A percentile compares a stretch with the other conserved stretches of the same genome.
Conservation (phyloP, 140 eudicot genomes). For the Ambrosia hybrid region DNA sequence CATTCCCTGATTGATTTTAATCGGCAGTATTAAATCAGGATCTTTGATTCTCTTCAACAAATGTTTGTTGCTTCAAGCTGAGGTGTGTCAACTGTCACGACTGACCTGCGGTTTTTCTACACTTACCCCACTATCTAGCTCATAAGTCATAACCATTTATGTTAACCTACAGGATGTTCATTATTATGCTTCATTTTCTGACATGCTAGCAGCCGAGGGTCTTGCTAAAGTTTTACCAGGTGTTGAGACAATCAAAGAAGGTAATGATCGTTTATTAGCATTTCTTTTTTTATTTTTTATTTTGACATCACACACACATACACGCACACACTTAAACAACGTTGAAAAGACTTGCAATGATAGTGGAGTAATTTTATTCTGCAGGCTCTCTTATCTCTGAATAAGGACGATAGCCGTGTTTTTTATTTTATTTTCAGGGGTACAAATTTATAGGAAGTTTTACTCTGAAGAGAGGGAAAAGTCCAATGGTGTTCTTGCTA, state of each 20-base stretch:
- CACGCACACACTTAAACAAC: not conserved
- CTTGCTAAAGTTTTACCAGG: constrained; percentile 80
- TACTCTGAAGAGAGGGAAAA: constrained; percentile 80
- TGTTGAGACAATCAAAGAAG: constrained; percentile 67
- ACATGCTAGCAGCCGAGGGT: constrained; percentile 78
- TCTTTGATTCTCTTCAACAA: constrained; percentile 77
- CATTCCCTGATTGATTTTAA: constrained; percentile 11
- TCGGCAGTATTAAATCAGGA: constrained; percentile 63
- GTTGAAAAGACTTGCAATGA: not conserved
- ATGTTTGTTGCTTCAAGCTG: constrained; percentile 77
- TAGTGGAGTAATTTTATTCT: not conserved
- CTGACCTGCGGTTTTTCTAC: constrained; percentile 21
- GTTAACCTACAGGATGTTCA: constrained; percentile 51
- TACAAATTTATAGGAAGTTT: constrained; percentile 67
- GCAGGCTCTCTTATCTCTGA: not conserved
- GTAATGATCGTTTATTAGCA: constrained; percentile 26
- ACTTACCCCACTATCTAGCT: constrained; percentile 6
- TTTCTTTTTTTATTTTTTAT: not conserved
- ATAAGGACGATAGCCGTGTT: constrained; percentile 12
- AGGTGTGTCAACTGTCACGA: constrained; percentile 53
- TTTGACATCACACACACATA: not conserved
- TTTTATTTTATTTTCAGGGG: constrained; percentile 46
- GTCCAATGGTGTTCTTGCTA: constrained; percentile 78
- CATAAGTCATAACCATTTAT: not conserved
- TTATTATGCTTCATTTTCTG: constrained; percentile 66